These are phyloP conservation scores for Heteromeles arbutifolia DNA, from an alignment of 306 rosid genomes.

Conservation along the genomic window DNA sequence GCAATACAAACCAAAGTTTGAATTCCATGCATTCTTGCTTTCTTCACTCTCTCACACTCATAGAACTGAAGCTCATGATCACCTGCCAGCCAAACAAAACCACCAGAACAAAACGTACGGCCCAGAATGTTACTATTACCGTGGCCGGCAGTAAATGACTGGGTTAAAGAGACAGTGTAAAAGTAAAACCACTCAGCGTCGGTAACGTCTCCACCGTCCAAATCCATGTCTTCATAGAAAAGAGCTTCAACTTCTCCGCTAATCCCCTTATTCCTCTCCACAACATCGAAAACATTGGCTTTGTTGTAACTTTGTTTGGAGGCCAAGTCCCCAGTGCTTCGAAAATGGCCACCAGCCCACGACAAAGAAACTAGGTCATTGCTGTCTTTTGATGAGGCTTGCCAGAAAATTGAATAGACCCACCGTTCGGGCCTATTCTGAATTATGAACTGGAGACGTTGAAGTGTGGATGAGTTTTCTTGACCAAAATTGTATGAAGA, in stretches of 20 bases:
- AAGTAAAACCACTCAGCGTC: constrained; percentile 74
- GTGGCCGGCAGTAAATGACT: constrained; percentile 20
- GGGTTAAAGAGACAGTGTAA: constrained; percentile 55
- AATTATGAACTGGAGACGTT: constrained; percentile 22
- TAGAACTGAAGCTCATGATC: constrained; percentile 38
- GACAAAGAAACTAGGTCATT: background rate
- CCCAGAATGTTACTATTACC: constrained; percentile 10
- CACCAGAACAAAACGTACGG: constrained; percentile 32
- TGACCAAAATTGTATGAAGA: background rate
- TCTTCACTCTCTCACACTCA: constrained; percentile 60
- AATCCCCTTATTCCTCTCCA: background rate
- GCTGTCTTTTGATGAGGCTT: constrained; percentile 14
- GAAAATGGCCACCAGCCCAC: constrained; percentile 27
- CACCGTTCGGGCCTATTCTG: constrained; percentile 28
- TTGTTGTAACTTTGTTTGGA: background rate
- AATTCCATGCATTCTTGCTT: constrained; percentile 62
- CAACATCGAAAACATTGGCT: background rate
- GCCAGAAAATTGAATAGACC: constrained; percentile 36
- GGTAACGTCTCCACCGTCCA: constrained; percentile 5
- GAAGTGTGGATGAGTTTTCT: constrained; percentile 10
- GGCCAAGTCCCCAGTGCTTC: background rate
- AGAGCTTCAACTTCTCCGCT: background rate
- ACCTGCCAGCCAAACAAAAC: constrained; percentile 51
- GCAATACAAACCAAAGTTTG: constrained; percentile 55
- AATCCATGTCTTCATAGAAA: background rate